Conservation (phyloP, 345 rosid species). For the Litchi chinensis region DNA sequence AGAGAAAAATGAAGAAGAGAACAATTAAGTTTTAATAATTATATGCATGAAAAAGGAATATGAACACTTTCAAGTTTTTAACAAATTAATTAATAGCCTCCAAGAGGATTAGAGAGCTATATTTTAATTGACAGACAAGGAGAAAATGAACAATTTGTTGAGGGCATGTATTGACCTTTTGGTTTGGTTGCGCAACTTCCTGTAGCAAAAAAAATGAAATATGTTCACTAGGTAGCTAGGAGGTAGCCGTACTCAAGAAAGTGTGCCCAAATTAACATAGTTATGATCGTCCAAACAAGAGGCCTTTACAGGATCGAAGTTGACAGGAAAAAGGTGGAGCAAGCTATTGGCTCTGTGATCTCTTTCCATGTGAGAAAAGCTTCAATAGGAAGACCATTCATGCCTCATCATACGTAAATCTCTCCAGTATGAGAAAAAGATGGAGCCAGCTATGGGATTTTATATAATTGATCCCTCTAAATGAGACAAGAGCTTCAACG, state of each 20-base stretch:
- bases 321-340: neutral
- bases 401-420: neutral
- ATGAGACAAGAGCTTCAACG: neutral
- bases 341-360: neutral
- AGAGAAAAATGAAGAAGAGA: neutral
- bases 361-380: neutral
- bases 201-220: neutral
- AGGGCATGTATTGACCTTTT: neutral
- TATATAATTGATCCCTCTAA: too few species aligned
- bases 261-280: neutral
- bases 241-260: neutral
- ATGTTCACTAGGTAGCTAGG: neutral
- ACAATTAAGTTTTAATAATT: too few species aligned
- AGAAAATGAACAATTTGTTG: neutral
- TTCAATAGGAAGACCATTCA: neutral
- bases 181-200: neutral
- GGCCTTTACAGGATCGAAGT: neutral
- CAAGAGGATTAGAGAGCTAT: neutral
- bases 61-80: neutral
- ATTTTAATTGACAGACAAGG: too few species aligned
- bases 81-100: neutral
- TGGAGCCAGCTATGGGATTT: neutral
- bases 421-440: neutral
- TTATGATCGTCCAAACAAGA: constrained; percentile 1
- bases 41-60: neutral